A percentile compares a stretch with the other conserved stretches of the same genome.
Conservation (phyloP, 2,329 filamentous ascomycete genomes). For the Colletotrichum trifolii region DNA sequence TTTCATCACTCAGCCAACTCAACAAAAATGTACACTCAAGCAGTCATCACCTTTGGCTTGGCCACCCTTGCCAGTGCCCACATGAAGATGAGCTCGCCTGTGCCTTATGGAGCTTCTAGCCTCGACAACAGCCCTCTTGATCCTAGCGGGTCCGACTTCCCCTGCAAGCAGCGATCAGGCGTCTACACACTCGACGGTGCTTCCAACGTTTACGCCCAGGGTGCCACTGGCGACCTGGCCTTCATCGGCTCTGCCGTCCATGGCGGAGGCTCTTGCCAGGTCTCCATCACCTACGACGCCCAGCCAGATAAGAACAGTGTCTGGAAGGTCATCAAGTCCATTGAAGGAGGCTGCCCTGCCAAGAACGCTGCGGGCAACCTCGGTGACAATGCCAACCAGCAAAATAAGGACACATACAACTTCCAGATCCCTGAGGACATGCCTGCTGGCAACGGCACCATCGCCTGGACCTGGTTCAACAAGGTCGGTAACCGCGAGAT, state of each 20-base stretch:
- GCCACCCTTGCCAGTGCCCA: slow-evolving; percentile 75
- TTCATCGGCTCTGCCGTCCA: slow-evolving; percentile 83
- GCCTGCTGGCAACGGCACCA: slow-evolving; percentile 78
- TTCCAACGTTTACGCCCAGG: slow-evolving; percentile 72
- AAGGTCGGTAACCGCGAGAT: slow-evolving; percentile 92
- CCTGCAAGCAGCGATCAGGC: slow-evolving; percentile 77
- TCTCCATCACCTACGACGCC: slow-evolving; percentile 84
- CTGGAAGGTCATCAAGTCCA: slow-evolving; percentile 92
- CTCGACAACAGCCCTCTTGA: slow-evolving; percentile 73
- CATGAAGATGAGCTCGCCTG: slow-evolving; percentile 77
- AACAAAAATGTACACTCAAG: slow-evolving; percentile 61
- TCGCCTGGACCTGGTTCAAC: slow-evolving; percentile 98
- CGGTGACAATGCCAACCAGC: slow-evolving; percentile 54
- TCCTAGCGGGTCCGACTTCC: slow-evolving; percentile 74
- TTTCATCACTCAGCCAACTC: slow-evolving; percentile 46
- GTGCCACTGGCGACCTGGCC: slow-evolving; percentile 67
- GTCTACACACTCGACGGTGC: slow-evolving; percentile 56
- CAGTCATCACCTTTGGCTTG: slow-evolving; percentile 65
- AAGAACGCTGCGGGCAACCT: slow-evolving; percentile 68
- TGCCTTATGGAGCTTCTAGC: slow-evolving; percentile 63
- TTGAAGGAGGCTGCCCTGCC: slow-evolving; percentile 86
- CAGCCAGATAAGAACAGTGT: slow-evolving; percentile 72
- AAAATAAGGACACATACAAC: slow-evolving; percentile 68
- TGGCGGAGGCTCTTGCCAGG: slow-evolving; percentile 92
- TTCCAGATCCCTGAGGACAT: slow-evolving; percentile 80